Evolutionary conservation across 148 eudicot genomes (phyloP).

Genomic region (Fagopyrum tataricum): DNA sequence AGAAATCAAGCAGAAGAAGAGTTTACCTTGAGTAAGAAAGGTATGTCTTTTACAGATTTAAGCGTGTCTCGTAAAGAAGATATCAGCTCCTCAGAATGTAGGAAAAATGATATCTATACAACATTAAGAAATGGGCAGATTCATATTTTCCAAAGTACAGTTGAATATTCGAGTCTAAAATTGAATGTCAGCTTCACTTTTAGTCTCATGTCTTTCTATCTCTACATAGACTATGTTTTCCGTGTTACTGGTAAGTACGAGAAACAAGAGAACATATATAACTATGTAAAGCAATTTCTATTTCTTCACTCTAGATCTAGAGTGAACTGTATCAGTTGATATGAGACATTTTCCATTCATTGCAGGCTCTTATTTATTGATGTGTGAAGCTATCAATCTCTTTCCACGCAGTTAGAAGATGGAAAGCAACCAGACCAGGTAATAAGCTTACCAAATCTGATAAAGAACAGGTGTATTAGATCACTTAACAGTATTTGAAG

Average conservation of each 20-base stretch:
- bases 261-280: not conserved
- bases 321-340: not conserved
- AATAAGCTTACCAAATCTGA: not conserved
- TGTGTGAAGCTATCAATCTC: not conserved
- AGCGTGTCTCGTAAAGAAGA: slow-evolving; percentile 77
- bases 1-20: slow-evolving; percentile 8
- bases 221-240: too few relatives aligned
- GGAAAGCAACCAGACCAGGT: too few relatives aligned
- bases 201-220: too few relatives aligned
- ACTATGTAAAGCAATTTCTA: not conserved
- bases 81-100: slow-evolving; percentile 64
- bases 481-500: not conserved
- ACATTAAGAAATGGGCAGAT: slow-evolving; percentile 31
- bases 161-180: not conserved
- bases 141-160: not conserved
- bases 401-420: not conserved
- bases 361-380: not conserved
- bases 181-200: too few relatives aligned
- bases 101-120: slow-evolving; percentile 77
- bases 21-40: slow-evolving; percentile 74
- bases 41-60: slow-evolving; percentile 77
- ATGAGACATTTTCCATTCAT: not conserved
- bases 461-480: not conserved
- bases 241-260: not conserved
- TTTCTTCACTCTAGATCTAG: not conserved